phyloP scores from a whole-genome alignment of 345 rosid genomes.

The Boechera divaricarpa region DNA sequence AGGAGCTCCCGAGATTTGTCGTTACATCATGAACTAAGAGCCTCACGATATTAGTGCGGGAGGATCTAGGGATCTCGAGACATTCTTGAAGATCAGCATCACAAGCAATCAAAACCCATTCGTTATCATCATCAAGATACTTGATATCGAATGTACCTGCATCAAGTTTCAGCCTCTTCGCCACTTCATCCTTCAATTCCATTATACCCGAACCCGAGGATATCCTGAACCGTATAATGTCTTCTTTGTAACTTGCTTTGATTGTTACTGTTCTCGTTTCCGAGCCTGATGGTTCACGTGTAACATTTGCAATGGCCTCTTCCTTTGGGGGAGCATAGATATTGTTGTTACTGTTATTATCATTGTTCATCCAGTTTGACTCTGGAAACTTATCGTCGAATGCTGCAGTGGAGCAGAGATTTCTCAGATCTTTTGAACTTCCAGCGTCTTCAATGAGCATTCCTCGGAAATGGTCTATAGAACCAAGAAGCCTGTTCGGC shows the following conservation, averaged over 20 bases:
- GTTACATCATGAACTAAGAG: slow-evolving; percentile 68
- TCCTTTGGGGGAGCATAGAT: slow-evolving; percentile 36
- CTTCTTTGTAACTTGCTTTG: slow-evolving; percentile 84
- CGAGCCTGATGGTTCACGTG: slow-evolving; percentile 41
- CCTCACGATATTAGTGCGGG: slow-evolving; percentile 65
- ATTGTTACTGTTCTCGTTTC: slow-evolving; percentile 61
- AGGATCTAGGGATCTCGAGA: slow-evolving; percentile 68
- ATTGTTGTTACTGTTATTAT: slow-evolving; percentile 38
- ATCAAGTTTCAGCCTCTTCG: slow-evolving; percentile 81
- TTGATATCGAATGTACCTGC: slow-evolving; percentile 79
- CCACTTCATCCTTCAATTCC: slow-evolving; percentile 82
- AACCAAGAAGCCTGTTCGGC: slow-evolving; percentile 56
- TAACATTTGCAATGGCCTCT: slow-evolving; percentile 33
- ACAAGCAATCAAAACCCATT: slow-evolving; percentile 86
- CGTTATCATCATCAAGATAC: slow-evolving; percentile 86
- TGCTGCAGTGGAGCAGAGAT: slow-evolving; percentile 63
- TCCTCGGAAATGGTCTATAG: slow-evolving; percentile 56
- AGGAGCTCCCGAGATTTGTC: slow-evolving; percentile 78
- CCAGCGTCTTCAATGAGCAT: slow-evolving; percentile 81
- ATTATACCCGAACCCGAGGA: slow-evolving; percentile 55
- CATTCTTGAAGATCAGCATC: slow-evolving; percentile 90
- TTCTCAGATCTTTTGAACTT: slow-evolving; percentile 83
- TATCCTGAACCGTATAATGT: slow-evolving; percentile 81
- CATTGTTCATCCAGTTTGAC: slow-evolving; percentile 53
- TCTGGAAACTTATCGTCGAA: slow-evolving; percentile 60